A percentile compares a stretch with the other conserved stretches of the same genome.
Evolutionary conservation across 331 rosid genomes (phyloP).

Genomic region (Quercus phellos): DNA sequence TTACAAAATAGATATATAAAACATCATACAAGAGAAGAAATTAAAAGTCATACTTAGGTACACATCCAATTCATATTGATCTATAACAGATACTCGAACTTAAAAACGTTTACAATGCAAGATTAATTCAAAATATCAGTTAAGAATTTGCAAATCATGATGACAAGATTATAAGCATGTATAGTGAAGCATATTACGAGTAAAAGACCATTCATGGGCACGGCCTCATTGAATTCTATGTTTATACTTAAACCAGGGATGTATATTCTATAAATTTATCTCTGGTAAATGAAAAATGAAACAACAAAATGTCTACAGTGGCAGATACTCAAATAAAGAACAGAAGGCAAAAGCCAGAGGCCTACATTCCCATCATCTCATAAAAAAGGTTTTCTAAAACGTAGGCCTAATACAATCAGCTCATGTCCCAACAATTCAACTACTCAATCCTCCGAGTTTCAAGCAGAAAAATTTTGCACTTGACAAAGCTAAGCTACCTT

Average conservation of each 20-base stretch:
- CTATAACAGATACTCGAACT: too few relatives aligned
- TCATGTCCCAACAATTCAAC: neutral
- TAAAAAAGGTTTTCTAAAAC: neutral
- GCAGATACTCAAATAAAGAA: neutral
- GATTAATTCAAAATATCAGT: neutral
- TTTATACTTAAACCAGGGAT: neutral
- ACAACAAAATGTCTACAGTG: neutral
- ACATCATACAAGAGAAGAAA: neutral
- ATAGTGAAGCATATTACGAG: neutral
- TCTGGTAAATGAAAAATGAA: neutral
- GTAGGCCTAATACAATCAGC: neutral
- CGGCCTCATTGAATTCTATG: neutral
- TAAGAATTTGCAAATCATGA: neutral
- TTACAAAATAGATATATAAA: conserved; percentile 43
- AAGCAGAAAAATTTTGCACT: neutral
- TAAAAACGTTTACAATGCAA: neutral
- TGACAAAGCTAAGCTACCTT: neutral
- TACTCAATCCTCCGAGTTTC: neutral
- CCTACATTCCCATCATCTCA: conserved; percentile 2
- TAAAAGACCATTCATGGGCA: neutral
- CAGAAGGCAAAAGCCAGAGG: neutral
- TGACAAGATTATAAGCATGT: neutral
- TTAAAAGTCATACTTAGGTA: neutral
- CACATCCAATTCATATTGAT: too few relatives aligned
- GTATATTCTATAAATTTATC: neutral